Evolutionary conservation across 2,329 filamentous ascomycete species (phyloP).

Genomic region (Colletotrichum siamense): DNA sequence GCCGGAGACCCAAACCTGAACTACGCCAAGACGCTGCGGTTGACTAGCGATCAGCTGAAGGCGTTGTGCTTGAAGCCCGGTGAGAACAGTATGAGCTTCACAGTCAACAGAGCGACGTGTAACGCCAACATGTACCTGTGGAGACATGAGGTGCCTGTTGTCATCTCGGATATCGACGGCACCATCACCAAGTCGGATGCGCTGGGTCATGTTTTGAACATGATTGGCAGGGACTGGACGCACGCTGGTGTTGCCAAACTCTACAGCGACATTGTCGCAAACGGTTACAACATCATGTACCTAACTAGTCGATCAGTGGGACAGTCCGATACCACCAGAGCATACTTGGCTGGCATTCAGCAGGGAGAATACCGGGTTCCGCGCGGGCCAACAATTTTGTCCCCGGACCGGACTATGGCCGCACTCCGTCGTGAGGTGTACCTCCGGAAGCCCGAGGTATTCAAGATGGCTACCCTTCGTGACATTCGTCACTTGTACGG

Average conservation of each 20-base stretch:
- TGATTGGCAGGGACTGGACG: slow-evolving; percentile 98
- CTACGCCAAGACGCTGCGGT: slow-evolving; percentile 93
- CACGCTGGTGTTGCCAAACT: slow-evolving; percentile 96
- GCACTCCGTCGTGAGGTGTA: slow-evolving; percentile 92
- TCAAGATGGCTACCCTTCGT: slow-evolving; percentile 98
- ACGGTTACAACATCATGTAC: slow-evolving; percentile 99
- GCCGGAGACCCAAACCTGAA: slow-evolving; percentile 78
- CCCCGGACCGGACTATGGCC: slow-evolving; percentile 92
- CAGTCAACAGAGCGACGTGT: slow-evolving; percentile 93
- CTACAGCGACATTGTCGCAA: slow-evolving; percentile 92
- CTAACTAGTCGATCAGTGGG: slow-evolving; percentile 93
- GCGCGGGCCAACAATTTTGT: slow-evolving; percentile 91
- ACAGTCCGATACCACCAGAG: slow-evolving; percentile 87
- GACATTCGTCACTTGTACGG: slow-evolving; percentile 92
- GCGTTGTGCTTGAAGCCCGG: slow-evolving; percentile 81
- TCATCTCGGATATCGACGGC: slow-evolving; percentile 98
- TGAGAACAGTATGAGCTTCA: slow-evolving; percentile 95
- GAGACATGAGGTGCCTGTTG: slow-evolving; percentile 89
- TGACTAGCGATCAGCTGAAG: slow-evolving; percentile 96
- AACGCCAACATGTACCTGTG: slow-evolving; percentile 93
- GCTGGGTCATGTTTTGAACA: slow-evolving; percentile 91
- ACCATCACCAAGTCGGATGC: slow-evolving; percentile 99
- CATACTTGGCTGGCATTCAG: slow-evolving; percentile 86
- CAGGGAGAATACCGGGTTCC: slow-evolving; percentile 89
- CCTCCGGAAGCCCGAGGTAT: slow-evolving; percentile 94